Base-by-base conservation (phyloP, 176 grass and related monocot genomes). In the Triticum monococcum region DNA sequence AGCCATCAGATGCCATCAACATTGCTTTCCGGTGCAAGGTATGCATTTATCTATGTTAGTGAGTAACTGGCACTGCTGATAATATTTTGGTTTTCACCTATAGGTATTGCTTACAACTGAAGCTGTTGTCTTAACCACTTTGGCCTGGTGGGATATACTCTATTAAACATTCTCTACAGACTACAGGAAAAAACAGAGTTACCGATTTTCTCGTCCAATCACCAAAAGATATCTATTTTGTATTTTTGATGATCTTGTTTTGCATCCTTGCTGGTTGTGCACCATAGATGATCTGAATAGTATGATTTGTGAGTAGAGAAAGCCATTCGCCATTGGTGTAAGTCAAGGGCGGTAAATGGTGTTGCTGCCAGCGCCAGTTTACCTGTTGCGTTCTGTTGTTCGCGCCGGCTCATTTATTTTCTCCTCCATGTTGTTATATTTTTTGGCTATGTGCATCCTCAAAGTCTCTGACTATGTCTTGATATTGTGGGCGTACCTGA, bases 1-100 rank as follows among this genome's bases (percentile, higher is more conserved):
- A 90, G 88, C 93, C 93, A 79, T 94, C 93, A 43, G 96, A 98
- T 91, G 96, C 93, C 84, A 98, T 98, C 86, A 98, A 98, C 88
- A 95, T 98, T 84, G 96, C 96, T 87, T 94, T 95, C 38, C 91
- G 91, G 14, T 98, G 96, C 93, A 98, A 98, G 90, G 93, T 98
- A 77, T 90, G 87, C 83, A 74, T 90, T 79, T 88, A 16, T 82
- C 73, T 86, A 10, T 71, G 17, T 20, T 64, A 72, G 30, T 9
- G 64, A 57, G 5, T 68, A 63, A 73, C 45, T n/a, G n/a, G n/a
- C n/a, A n/a, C n/a, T 2, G 70, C 7, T 36, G 10, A 36, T 9
- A 59, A 64, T 67, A 20, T 59, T 84, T 79, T 70, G 33, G 8
- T 17, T 36, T 78, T 38, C 38, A 25, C 30, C 24, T 25, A 56